Base-by-base conservation (phyloP, 2,329 filamentous ascomycete species). In the Chaetothyriales sp. region DNA sequence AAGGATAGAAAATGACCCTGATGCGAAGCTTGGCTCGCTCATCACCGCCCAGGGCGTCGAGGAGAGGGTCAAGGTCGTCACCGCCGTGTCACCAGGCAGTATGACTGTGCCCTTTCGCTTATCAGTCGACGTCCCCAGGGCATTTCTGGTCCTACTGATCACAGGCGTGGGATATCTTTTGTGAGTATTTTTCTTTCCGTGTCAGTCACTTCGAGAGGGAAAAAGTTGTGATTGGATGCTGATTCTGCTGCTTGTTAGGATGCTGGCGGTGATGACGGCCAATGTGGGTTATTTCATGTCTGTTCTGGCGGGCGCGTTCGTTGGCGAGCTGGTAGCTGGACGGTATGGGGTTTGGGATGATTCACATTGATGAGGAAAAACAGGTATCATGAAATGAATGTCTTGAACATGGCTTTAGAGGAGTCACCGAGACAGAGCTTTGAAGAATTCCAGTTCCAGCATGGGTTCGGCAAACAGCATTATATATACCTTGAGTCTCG, bases 211-310 rank as follows among this genome's bases (percentile, higher is more conserved):
- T 49, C 43, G 5, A 5, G 28, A 9, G 8, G 12, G 4, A 15
- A 10, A 2, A 19, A 10, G 2, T 18, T 18, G 1, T 28, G 32
- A 10, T 44, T 20, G 42, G 44, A 39, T 47, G n/a, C 49, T 55
- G 18, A 52, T 26, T 48, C 10, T 43, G 6, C 25, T 55, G 49
- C 9, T 18, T 9, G 48, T 18, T 39, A 95, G 88, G 53, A 95
- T 95, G 88, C 70, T 95, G 69, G 86, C 84, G 12, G 84, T 93
- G 63, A 95, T 92, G 86, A 89, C 85, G 1, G 79, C 86, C 71
- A 92, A 92, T 60, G 77, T 90, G 15, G 86, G 86, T 10, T 92
- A 92, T 64, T 90, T 90, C 65, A 67, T 87, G 50, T 88, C 84
- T 0, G 76, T 89, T n/a, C 73, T 93, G 9, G 82, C 73, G 3